Percentiles rank a stretch among this genome's conserved stretches.
Evolutionary conservation across 306 rosid genomes (phyloP).

Genomic region (Sicyos edulis): DNA sequence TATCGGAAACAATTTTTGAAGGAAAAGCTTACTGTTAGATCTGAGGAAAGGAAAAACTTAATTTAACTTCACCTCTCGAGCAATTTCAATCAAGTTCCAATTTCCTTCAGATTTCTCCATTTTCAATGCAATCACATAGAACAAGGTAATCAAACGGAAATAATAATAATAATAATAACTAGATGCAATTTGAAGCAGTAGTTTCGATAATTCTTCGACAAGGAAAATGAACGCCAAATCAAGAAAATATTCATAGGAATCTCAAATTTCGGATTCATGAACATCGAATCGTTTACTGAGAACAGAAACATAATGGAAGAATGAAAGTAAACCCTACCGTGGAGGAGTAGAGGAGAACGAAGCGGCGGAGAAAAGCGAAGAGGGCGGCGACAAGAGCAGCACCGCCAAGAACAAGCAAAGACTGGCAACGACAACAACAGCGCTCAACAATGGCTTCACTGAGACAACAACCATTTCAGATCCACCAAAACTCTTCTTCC

Average conservation of each 20-base stretch:
- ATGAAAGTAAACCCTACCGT: conserved; percentile 33
- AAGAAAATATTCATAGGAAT: background rate
- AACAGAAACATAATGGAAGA: background rate
- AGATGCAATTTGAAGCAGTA: background rate
- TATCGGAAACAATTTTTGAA: conserved; percentile 35
- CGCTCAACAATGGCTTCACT: conserved; percentile 54
- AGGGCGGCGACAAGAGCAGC: conserved; percentile 41
- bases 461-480: conserved; percentile 56
- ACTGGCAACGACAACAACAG: conserved; percentile 34
- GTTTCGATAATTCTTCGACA: background rate
- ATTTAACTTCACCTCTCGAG: background rate
- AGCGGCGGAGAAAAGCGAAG: conserved; percentile 31
- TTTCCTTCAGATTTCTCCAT: background rate
- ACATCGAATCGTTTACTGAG: background rate
- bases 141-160: background rate
- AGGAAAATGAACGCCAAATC: background rate
- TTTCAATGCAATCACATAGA: background rate
- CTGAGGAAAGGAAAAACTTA: background rate
- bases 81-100: background rate
- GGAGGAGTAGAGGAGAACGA: conserved; percentile 27
- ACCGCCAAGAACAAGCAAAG: conserved; percentile 42
- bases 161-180: no score
- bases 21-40: background rate
- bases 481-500: conserved; percentile 7
- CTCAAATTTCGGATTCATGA: background rate